Conservation (phyloP, 208 protist species). For the Acanthamoeba quina region DNA sequence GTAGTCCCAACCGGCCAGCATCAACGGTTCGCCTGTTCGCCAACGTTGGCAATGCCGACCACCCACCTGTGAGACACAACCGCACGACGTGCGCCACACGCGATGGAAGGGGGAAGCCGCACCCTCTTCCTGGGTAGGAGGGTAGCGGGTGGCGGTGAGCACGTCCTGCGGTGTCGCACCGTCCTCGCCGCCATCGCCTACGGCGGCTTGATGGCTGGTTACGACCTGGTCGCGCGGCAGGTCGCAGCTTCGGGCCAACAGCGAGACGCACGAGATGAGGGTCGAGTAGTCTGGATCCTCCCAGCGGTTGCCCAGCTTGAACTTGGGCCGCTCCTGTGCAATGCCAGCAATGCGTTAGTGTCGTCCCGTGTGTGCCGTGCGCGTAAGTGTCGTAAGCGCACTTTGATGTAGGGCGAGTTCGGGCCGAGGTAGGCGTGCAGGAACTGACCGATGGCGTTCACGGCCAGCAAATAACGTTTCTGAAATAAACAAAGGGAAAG, state of each 20-base stretch:
- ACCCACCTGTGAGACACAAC: too few relatives aligned
- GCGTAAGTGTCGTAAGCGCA: not conserved
- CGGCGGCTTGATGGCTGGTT: not conserved
- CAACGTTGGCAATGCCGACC: too few relatives aligned
- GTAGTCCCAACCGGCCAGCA: not conserved
- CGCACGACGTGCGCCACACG: too few relatives aligned
- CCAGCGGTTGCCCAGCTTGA: slow-evolving; percentile 19
- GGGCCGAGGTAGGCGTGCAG: slow-evolving; percentile 45
- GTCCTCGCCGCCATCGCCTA: not conserved
- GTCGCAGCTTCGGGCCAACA: slow-evolving; percentile 25
- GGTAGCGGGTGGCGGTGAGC: not conserved
- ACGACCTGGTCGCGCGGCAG: not conserved
- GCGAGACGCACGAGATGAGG: slow-evolving; percentile 44
- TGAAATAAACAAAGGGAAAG: not conserved
- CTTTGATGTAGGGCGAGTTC: slow-evolving; percentile 2
- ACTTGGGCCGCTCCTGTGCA: not conserved
- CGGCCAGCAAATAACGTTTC: not conserved
- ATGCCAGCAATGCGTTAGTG: not conserved
- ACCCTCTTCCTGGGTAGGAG: slow-evolving; percentile 19
- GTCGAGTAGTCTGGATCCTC: slow-evolving; percentile 43
- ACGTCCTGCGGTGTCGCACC: not conserved
- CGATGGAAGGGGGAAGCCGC: not conserved
- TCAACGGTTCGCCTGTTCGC: not conserved
- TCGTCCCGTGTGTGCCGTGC: not conserved
- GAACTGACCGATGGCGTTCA: slow-evolving; percentile 26